Conservation (phyloP, 1,139 yeast species). For the Pichia sp. region DNA sequence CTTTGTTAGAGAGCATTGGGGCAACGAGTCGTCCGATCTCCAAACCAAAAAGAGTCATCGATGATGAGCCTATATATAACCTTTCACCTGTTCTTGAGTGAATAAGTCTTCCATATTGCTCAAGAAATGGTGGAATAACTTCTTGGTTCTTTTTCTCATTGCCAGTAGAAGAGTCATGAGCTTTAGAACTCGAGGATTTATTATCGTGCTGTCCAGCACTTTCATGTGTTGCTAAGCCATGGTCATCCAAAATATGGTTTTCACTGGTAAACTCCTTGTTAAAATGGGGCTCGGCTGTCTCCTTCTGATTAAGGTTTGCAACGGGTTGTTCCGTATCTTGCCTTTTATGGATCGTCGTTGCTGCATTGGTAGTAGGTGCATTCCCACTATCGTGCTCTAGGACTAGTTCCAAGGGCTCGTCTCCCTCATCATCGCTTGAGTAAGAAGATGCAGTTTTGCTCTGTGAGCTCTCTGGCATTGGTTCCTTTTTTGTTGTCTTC, state of each 20-base stretch:
- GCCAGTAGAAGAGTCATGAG: neutral
- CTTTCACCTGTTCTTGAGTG: slow-evolving; percentile 73
- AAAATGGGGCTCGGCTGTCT: neutral
- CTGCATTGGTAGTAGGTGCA: neutral
- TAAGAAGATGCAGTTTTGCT: neutral
- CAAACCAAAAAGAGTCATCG: slow-evolving; percentile 75
- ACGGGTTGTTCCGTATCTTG: neutral
- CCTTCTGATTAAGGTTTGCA: neutral
- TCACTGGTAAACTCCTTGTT: neutral
- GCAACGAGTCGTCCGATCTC: slow-evolving; percentile 64
- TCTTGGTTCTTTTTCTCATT: slow-evolving; percentile 18
- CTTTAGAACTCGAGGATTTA: neutral
- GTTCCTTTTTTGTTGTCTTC: slow-evolving; percentile 29
- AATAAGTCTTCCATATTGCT: slow-evolving; percentile 63
- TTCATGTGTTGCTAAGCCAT: neutral
- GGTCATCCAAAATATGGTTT: neutral
- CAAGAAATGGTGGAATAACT: slow-evolving; percentile 52
- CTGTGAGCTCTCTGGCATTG: neutral
- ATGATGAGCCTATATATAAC: slow-evolving; percentile 72
- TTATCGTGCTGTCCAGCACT: neutral
- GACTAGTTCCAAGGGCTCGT: neutral
- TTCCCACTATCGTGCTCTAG: neutral
- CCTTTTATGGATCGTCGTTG: neutral
- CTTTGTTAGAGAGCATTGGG: slow-evolving; percentile 19
- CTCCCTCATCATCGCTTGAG: neutral